Percentiles rank a stretch among this genome's conserved stretches.
Conservation (phyloP, 208 protist species). For the Herpetomonas samuelpessoai region DNA sequence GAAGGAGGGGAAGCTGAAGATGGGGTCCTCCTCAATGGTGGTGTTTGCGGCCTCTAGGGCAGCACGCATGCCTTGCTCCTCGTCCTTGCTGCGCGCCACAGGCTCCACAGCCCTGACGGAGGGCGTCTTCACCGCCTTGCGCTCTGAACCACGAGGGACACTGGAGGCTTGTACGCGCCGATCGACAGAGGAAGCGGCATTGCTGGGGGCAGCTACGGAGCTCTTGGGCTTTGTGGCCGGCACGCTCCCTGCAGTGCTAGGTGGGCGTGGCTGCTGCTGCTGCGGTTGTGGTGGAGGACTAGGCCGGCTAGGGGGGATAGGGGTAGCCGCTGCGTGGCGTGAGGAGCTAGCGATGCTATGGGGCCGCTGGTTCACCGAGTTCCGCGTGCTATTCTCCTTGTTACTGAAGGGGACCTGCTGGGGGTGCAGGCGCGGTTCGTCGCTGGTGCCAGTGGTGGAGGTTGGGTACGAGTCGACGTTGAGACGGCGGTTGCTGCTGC, state of each 20-base stretch:
- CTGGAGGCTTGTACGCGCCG: no score
- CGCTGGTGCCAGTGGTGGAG: background rate
- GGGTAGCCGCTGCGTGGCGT: no score
- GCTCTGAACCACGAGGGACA: no score
- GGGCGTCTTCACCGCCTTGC: no score
- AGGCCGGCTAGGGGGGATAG: no score
- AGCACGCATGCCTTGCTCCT: background rate
- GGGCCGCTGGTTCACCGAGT: background rate
- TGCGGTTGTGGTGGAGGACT: no score
- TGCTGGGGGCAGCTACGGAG: no score
- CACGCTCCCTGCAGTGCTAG: no score
- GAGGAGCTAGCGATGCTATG: background rate
- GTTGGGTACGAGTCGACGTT: background rate
- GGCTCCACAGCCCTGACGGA: no score
- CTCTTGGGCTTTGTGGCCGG: no score
- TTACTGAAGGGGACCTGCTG: background rate
- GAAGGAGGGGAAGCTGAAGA: slow-evolving; percentile 66
- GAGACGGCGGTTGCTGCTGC: background rate
- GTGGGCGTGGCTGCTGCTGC: no score
- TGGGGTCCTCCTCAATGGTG: slow-evolving; percentile 20
- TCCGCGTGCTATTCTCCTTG: background rate
- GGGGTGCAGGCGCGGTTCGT: background rate
- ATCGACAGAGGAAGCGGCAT: no score
- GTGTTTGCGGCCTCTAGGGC: slow-evolving; percentile 8
- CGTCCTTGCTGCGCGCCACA: background rate